phyloP scores from a whole-genome alignment of 2,329 filamentous ascomycete genomes.

The Fusarium tanahbumbuense region DNA sequence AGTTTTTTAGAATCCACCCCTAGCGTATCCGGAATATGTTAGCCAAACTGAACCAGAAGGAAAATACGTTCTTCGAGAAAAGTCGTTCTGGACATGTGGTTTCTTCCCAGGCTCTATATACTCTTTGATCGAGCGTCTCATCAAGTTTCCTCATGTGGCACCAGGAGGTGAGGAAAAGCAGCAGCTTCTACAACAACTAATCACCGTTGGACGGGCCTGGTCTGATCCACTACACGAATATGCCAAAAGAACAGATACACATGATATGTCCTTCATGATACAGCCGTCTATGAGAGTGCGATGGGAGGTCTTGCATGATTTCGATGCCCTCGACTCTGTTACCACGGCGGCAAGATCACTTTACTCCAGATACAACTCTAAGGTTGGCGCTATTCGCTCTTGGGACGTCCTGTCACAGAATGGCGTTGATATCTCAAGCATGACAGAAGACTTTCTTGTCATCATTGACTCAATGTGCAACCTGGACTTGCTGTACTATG shows the following conservation, averaged over 20 bases:
- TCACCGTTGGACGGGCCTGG: conserved; percentile 48
- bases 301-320: conserved; percentile 59
- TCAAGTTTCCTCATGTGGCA: conserved; percentile 48
- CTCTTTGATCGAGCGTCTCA: conserved; percentile 49
- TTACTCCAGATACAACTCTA: conserved; percentile 55
- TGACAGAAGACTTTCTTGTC: conserved; percentile 53
- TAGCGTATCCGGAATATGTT: conserved; percentile 40
- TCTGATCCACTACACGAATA: conserved; percentile 49
- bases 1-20: conserved; percentile 25
- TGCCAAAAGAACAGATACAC: conserved; percentile 59
- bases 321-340: conserved; percentile 54
- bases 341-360: conserved; percentile 59
- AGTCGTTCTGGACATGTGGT: conserved; percentile 53
- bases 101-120: conserved; percentile 55
- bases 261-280: conserved; percentile 67
- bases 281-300: conserved; percentile 60
- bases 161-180: conserved; percentile 18
- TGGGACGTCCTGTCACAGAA: conserved; percentile 57
- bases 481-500: conserved; percentile 54
- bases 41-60: conserved; percentile 34
- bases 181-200: conserved; percentile 39
- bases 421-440: conserved; percentile 48
- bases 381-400: conserved; percentile 60
- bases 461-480: conserved; percentile 59
- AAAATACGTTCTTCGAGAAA: conserved; percentile 38